Percentiles rank a stretch among this genome's conserved stretches.
Evolutionary conservation across 2,329 filamentous ascomycete species (phyloP).

Genomic region (Cladosporium phlei): DNA sequence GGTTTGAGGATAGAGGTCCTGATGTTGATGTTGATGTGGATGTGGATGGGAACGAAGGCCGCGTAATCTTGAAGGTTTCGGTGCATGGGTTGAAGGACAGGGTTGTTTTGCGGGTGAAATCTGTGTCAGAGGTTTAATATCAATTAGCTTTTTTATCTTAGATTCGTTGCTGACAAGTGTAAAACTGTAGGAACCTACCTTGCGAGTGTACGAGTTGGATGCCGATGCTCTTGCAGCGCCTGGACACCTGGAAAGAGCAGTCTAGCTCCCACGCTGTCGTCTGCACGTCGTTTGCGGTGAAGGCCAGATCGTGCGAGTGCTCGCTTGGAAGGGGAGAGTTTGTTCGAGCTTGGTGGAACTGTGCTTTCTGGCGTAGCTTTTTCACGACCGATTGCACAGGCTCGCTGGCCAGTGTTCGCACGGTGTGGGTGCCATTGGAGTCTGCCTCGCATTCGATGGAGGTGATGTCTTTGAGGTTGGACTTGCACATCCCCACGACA

Average conservation of each 20-base stretch:
- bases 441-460: conserved; percentile 35
- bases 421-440: conserved; percentile 31
- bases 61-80: conserved; percentile 39
- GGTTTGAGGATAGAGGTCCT: too few species aligned
- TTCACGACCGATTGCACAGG: conserved; percentile 19
- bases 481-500: conserved; percentile 36
- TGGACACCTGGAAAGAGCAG: conserved; percentile 21
- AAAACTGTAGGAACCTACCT: conserved; percentile 19
- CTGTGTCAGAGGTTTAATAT: too few species aligned
- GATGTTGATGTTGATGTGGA: conserved; percentile 27
- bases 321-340: neutral
- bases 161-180: too few species aligned
- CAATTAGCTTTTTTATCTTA: too few species aligned
- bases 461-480: conserved; percentile 37
- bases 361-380: conserved; percentile 25
- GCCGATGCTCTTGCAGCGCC: conserved; percentile 19
- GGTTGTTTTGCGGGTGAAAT: conserved; percentile 33
- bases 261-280: conserved; percentile 24
- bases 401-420: conserved; percentile 40
- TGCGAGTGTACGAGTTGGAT: conserved; percentile 23
- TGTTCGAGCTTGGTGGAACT: conserved; percentile 13
- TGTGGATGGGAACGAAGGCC: conserved; percentile 35
- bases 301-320: conserved; percentile 5
- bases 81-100: conserved; percentile 35
- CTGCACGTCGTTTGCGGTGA: conserved; percentile 13